Evolutionary conservation across 345 rosid genomes (phyloP).

Genomic region (Arabis alpina): DNA sequence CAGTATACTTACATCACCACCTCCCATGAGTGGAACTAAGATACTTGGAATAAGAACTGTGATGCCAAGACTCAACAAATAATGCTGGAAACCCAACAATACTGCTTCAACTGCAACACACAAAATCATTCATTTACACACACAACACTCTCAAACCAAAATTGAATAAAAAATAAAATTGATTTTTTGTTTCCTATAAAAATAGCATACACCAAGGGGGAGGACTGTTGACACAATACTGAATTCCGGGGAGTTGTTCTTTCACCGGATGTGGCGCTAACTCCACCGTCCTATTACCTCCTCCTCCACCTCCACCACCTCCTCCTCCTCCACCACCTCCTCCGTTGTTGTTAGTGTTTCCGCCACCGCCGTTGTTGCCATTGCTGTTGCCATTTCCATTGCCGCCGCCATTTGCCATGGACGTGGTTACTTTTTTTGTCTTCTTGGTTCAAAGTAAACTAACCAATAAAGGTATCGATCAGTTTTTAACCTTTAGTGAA

Average conservation of each 20-base stretch:
- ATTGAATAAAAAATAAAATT: not conserved
- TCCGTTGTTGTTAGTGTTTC: constrained; percentile 3
- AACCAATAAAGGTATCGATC: not conserved
- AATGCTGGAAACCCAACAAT: constrained; percentile 65
- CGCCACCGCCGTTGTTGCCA: not conserved
- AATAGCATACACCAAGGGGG: constrained; percentile 69
- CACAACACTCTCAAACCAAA: not conserved
- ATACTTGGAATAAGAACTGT: constrained; percentile 68
- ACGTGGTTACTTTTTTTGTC: not conserved
- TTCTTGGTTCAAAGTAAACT: not conserved
- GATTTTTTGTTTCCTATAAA: too few species aligned
- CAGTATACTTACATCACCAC: constrained; percentile 56
- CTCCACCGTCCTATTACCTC: constrained; percentile 46
- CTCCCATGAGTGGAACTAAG: constrained; percentile 80
- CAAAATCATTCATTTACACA: constrained; percentile 3
- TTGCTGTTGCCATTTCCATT: not conserved
- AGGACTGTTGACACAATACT: constrained; percentile 71
- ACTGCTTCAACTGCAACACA: constrained; percentile 67
- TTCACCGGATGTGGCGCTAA: constrained; percentile 65
- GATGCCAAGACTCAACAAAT: constrained; percentile 62
- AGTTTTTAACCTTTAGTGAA: not conserved
- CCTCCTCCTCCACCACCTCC: constrained; percentile 25
- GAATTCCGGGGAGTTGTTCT: constrained; percentile 67
- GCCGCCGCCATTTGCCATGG: constrained; percentile 34
- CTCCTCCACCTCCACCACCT: too few species aligned